Conservation (phyloP, 169 alveolate genomes). For the Plasmodium sp. region DNA sequence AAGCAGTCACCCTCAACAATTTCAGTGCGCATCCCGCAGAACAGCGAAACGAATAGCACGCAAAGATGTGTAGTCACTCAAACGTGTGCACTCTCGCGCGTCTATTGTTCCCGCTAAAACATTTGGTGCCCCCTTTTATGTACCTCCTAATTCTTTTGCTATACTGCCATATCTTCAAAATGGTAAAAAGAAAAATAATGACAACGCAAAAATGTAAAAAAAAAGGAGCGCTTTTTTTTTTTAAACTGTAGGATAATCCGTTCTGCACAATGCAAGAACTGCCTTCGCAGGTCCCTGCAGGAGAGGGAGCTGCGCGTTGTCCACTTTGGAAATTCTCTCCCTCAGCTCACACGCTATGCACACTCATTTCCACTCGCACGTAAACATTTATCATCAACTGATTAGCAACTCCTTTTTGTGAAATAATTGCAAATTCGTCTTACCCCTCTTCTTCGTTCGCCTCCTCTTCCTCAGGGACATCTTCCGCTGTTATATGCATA, state of each 20-base stretch:
- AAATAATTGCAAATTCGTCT: neutral
- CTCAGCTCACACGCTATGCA: neutral
- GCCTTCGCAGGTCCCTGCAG: neutral
- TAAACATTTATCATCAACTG: neutral
- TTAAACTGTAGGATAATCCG: neutral
- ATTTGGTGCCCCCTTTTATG: neutral
- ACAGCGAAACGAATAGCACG: neutral
- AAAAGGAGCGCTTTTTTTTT: neutral
- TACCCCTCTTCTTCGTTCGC: slow-evolving; percentile 47
- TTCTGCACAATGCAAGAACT: neutral
- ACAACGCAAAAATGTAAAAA: neutral
- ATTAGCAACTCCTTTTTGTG: neutral
- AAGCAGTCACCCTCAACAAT: neutral
- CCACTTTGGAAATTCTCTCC: neutral
- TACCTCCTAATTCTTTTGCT: slow-evolving; percentile 68
- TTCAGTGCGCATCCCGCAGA: neutral
- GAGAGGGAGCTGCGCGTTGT: neutral
- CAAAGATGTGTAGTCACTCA: neutral
- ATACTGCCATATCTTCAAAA: slow-evolving; percentile 23
- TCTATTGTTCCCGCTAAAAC: neutral
- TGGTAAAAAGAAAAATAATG: slow-evolving; percentile 1
- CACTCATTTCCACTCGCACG: neutral
- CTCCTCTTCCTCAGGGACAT: slow-evolving; percentile 1
- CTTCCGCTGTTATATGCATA: slow-evolving; percentile 67
- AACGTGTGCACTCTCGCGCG: neutral